phyloP scores from a whole-genome alignment of 257 asterid genomes.

The Avicennia marina region DNA sequence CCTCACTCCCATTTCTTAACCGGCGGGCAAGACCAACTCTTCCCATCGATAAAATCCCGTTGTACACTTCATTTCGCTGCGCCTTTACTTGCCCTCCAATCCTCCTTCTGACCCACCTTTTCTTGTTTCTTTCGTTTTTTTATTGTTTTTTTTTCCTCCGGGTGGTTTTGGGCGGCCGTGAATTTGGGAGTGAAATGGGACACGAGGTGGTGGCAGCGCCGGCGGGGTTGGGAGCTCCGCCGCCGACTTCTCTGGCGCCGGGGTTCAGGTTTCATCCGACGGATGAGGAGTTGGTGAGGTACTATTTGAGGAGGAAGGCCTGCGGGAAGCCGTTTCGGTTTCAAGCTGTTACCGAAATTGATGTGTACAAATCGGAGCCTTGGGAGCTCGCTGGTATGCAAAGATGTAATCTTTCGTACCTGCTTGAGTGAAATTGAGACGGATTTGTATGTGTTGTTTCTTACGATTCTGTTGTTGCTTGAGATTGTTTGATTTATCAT shows the following conservation, averaged over 20 bases:
- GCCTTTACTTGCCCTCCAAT: conserved; percentile 64
- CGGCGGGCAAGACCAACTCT: conserved; percentile 43
- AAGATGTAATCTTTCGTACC: background rate
- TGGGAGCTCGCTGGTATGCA: conserved; percentile 79
- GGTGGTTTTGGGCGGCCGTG: too few species aligned
- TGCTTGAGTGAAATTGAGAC: background rate
- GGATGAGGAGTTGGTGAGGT: conserved; percentile 86
- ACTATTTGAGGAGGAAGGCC: conserved; percentile 79
- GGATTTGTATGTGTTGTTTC: background rate
- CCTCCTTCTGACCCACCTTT: conserved; percentile 34
- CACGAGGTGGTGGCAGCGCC: conserved; percentile 39
- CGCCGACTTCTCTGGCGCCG: conserved; percentile 78
- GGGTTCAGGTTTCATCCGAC: conserved; percentile 96
- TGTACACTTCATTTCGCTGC: conserved; percentile 11
- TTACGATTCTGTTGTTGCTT: background rate
- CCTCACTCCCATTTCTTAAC: conserved; percentile 31
- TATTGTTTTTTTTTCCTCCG: conserved; percentile 2
- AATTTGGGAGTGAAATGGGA: conserved; percentile 36
- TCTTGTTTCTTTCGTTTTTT: background rate
- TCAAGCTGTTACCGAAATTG: conserved; percentile 84
- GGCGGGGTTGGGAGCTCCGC: conserved; percentile 39
- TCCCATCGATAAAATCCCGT: conserved; percentile 19
- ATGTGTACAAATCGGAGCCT: conserved; percentile 97
- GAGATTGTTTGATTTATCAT: background rate
- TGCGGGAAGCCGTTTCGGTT: conserved; percentile 77